These are phyloP conservation scores for Neurospora sublineolata DNA, from an alignment of 495 filamentous ascomycete species.

Conservation along the genomic window DNA sequence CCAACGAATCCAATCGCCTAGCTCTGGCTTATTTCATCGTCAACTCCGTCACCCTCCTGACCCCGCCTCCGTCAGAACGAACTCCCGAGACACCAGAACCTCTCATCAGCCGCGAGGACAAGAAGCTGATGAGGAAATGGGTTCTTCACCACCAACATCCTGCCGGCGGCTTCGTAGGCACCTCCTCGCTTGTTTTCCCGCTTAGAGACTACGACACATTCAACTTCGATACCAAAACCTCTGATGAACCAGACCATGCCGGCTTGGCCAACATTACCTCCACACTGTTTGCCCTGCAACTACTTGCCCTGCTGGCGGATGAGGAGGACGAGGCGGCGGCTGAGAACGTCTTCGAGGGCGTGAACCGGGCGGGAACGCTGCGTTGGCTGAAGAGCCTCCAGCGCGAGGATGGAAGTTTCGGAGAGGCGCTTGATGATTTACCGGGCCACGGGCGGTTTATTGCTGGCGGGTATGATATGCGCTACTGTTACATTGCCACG, in stretches of 20 bases:
- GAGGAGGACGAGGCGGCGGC: slow-evolving; percentile 35
- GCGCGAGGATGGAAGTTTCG: slow-evolving; percentile 80
- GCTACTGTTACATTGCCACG: slow-evolving; percentile 75
- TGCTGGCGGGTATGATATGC: slow-evolving; percentile 68
- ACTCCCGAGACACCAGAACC: slow-evolving; percentile 12
- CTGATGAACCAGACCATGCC: slow-evolving; percentile 38
- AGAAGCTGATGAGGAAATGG: slow-evolving; percentile 27
- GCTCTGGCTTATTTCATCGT: slow-evolving; percentile 75
- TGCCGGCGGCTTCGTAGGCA: slow-evolving; percentile 66
- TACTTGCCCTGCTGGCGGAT: slow-evolving; percentile 65
- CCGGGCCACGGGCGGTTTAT: slow-evolving; percentile 38
- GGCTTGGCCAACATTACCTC: slow-evolving; percentile 77
- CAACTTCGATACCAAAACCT: slow-evolving; percentile 12
- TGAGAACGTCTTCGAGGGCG: slow-evolving; percentile 30
- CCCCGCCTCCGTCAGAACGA: slow-evolving; percentile 14
- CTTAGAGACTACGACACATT: slow-evolving; percentile 21
- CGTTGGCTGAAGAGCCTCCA: slow-evolving; percentile 68
- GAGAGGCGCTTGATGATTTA: slow-evolving; percentile 55
- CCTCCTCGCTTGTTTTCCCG: slow-evolving; percentile 42
- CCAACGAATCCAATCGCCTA: slow-evolving; percentile 81
- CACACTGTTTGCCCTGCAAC: slow-evolving; percentile 75
- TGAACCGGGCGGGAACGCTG: slow-evolving; percentile 57
- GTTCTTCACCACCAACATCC: slow-evolving; percentile 69
- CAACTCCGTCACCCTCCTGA: slow-evolving; percentile 34
- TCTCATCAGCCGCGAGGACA: slow-evolving; percentile 25